Base-by-base conservation (phyloP, 2,329 filamentous ascomycete species). In the Didymella keratinophila region DNA sequence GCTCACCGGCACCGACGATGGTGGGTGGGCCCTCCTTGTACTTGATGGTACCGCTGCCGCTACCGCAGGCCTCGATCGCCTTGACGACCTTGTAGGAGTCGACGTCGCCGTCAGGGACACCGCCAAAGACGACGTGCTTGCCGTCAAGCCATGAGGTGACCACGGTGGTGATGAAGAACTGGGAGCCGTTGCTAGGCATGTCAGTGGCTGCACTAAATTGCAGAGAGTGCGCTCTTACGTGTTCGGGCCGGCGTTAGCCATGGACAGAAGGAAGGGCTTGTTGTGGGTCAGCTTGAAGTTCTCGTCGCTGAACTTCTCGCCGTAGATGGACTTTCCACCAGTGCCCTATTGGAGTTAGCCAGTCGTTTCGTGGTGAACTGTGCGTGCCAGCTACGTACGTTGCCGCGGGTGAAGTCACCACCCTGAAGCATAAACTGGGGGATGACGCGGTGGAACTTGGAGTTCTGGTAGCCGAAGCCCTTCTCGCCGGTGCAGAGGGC, bases 231-330 rank as follows among this genome's bases (percentile, higher is more conserved):
- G 20, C 44, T 77, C 84, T 76, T 81, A 87, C 85, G 94, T 98
- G 89, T 98, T 96, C 76, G 90, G 90, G 71, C 93, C 93, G 72
- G 93, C 91, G 82, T 97, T 97, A 79, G 93, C 93, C 93, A 97
- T 97, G 81, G 93, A 96, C 69, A 97, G 86, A 71, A 93, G 85
- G 83, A 89, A 91, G 64, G 89, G 89, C 72, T 83, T 82, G 79
- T 79, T 80, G 87, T 97, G 93, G 83, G 87, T 88, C 69, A 84
- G 76, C 63, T 80, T 76, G 85, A 96, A 96, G 89, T 96, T 96
- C 89, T 97, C 92, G 78, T 97, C 92, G 73, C 88, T 82, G 78
- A 97, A 96, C 86, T 94, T 95, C 82, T 96, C 91, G 73, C 92
- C 92, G 81, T 96, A 96, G 86, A 96, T 96, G 79, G 91, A 96